A percentile compares a stretch with the other conserved stretches of the same genome.
Evolutionary conservation across 192 early-diverging fungal genomes (phyloP).

Genomic region (Coemansia sp.): DNA sequence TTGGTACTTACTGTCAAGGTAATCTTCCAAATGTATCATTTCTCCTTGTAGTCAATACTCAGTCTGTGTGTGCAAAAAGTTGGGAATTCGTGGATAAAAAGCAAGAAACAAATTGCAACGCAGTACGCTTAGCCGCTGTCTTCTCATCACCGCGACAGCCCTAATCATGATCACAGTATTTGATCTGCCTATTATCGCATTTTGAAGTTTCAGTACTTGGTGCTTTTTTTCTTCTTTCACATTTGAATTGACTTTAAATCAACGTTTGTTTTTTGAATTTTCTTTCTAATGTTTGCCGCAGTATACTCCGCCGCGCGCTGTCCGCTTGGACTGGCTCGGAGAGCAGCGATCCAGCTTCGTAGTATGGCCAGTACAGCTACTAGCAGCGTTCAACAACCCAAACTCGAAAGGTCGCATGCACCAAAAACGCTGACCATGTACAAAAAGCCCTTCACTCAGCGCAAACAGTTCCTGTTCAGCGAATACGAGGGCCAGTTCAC

Average conservation of each 20-base stretch:
- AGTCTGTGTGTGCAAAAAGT: background rate
- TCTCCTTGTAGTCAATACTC: background rate
- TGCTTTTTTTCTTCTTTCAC: background rate
- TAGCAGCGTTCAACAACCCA: background rate
- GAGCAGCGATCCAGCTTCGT: conserved; percentile 4
- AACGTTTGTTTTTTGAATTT: background rate
- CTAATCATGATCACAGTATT: background rate
- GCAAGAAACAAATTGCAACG: background rate
- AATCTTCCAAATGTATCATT: conserved; percentile 81
- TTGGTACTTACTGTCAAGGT: conserved; percentile 74
- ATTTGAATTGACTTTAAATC: background rate
- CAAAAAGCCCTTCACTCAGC: conserved; percentile 53
- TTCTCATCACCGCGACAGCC: background rate
- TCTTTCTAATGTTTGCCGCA: conserved; percentile 1
- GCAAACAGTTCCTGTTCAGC: conserved; percentile 51
- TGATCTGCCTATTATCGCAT: background rate
- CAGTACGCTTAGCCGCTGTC: background rate
- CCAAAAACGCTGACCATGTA: conserved; percentile 45
- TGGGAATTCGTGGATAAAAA: background rate
- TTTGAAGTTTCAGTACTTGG: background rate
- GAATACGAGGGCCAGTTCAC: conserved; percentile 45
- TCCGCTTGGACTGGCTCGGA: background rate
- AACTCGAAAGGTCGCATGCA: conserved; percentile 34
- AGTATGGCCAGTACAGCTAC: conserved; percentile 4
- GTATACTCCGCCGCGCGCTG: conserved; percentile 1